These are phyloP conservation scores for Cladorrhinum samala DNA, from an alignment of 495 filamentous ascomycete genomes.

Conservation along the genomic window DNA sequence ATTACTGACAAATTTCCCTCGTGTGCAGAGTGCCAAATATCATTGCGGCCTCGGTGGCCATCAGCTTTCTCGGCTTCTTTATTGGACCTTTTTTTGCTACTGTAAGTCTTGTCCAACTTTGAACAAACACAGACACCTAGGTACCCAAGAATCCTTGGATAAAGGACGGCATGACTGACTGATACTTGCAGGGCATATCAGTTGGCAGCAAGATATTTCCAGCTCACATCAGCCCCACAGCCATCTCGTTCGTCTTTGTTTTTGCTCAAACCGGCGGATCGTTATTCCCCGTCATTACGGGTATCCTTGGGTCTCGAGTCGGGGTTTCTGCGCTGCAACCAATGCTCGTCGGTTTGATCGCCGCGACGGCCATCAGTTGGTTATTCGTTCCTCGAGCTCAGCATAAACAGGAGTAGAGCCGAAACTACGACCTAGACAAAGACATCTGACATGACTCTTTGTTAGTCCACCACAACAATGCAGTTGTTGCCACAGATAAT, in stretches of 20 bases:
- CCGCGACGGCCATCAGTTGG: conserved; percentile 39
- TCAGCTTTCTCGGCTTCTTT: conserved; percentile 68
- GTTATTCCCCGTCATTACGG: conserved; percentile 46
- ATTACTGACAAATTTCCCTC: background rate
- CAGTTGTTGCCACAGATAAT: too few species aligned
- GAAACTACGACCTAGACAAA: too few species aligned
- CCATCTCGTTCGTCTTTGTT: conserved; percentile 42
- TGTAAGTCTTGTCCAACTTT: conserved; percentile 24
- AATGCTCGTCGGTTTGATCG: conserved; percentile 42
- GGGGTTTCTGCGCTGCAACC: conserved; percentile 47
- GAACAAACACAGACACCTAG: too few species aligned
- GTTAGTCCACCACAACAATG: too few species aligned
- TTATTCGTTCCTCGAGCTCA: conserved; percentile 32
- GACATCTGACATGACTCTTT: too few species aligned
- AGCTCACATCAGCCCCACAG: conserved; percentile 34
- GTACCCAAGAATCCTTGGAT: too few species aligned
- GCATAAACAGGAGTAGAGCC: background rate
- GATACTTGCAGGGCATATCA: conserved; percentile 26
- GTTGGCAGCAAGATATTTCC: conserved; percentile 37
- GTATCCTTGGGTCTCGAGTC: conserved; percentile 38
- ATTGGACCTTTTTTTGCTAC: conserved; percentile 46
- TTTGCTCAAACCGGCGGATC: conserved; percentile 45
- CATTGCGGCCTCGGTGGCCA: conserved; percentile 62
- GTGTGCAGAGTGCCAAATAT: conserved; percentile 54
- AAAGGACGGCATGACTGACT: too few species aligned